phyloP scores from a whole-genome alignment of 176 grass and related monocot species.

The Thinopyrum elongatum region DNA sequence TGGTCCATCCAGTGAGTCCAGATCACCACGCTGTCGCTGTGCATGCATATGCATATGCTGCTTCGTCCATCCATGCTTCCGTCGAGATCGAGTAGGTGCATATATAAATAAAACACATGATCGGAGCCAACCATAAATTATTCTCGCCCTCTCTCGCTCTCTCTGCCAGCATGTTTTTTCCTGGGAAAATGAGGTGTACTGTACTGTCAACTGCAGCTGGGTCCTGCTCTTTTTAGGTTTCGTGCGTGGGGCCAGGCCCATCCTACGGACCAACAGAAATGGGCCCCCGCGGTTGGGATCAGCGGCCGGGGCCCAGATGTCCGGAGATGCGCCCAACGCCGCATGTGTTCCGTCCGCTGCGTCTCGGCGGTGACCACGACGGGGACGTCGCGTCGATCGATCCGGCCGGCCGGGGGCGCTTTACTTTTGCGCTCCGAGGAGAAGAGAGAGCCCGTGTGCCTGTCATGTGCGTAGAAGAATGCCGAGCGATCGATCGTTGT shows the following conservation, averaged over 20 bases:
- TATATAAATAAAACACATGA: not conserved
- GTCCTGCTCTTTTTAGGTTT: not conserved
- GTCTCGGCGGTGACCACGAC: not conserved
- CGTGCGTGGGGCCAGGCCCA: not conserved
- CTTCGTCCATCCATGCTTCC: not conserved
- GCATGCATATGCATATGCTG: not conserved
- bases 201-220: not conserved
- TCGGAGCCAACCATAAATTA: not conserved
- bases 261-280: not conserved
- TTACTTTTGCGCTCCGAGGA: not conserved
- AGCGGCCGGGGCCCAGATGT: conserved; percentile 1
- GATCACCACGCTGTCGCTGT: not conserved
- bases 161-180: not conserved
- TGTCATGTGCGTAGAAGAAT: not conserved
- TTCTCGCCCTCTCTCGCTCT: not conserved
- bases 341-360: not conserved
- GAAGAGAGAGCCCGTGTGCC: not conserved
- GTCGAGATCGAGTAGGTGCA: not conserved
- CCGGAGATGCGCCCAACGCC: not conserved
- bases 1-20: not conserved
- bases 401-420: not conserved
- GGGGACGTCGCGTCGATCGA: not conserved
- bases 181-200: not conserved
- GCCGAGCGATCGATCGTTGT: not conserved
- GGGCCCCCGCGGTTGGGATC: not conserved